Percentiles rank a stretch among this genome's conserved stretches.
Conservation (phyloP, 441 rosid species). For the Aquilaria agallochum region DNA sequence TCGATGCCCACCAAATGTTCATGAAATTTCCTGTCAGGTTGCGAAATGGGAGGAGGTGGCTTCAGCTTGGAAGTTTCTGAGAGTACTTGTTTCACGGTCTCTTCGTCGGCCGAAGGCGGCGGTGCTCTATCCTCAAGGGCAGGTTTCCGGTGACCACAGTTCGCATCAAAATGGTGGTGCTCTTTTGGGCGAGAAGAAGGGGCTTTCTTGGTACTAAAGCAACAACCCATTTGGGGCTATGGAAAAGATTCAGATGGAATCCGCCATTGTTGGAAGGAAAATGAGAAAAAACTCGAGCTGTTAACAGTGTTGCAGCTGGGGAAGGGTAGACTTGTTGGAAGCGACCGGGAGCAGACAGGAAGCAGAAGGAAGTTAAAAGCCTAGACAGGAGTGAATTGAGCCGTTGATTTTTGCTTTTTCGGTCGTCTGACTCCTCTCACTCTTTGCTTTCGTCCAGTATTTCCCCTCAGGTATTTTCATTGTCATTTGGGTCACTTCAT, state of each 20-base stretch:
- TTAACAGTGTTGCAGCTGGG: not conserved
- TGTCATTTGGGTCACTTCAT: too few relatives aligned
- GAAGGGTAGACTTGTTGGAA: conserved; percentile 2
- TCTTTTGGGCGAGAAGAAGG: conserved; percentile 1
- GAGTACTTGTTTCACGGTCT: conserved; percentile 66
- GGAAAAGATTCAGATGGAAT: conserved; percentile 2
- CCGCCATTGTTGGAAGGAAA: conserved; percentile 5
- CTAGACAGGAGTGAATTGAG: not conserved
- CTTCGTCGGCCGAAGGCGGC: conserved; percentile 40
- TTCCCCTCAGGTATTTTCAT: too few relatives aligned
- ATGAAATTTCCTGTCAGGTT: conserved; percentile 12
- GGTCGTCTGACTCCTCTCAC: not conserved
- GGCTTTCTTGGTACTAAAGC: conserved; percentile 35
- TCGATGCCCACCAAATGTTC: conserved; percentile 14
- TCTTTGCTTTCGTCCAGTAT: not conserved
- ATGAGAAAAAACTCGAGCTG: not conserved
- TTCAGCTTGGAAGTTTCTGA: conserved; percentile 47
- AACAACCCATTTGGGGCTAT: conserved; percentile 55
- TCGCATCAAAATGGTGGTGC: conserved; percentile 11
- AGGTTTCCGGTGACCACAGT: conserved; percentile 15
- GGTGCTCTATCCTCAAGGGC: conserved; percentile 37
- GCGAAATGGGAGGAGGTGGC: conserved; percentile 13
- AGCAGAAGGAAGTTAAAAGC: conserved; percentile 3
- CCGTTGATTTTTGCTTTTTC: not conserved
- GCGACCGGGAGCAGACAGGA: not conserved